These are phyloP conservation scores for Senna tora DNA, from an alignment of 306 rosid genomes.

Conservation along the genomic window DNA sequence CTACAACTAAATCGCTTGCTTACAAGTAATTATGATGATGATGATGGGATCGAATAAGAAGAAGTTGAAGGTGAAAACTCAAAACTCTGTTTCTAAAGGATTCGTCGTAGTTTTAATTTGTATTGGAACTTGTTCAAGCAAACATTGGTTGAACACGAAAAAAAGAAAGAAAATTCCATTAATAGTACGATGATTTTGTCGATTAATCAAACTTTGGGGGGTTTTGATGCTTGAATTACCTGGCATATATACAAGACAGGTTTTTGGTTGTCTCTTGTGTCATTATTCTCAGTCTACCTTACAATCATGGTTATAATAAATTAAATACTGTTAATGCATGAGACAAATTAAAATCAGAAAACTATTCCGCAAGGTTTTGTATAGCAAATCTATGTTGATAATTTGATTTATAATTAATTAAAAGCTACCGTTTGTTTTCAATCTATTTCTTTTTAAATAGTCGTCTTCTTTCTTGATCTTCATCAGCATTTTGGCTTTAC, in stretches of 20 bases:
- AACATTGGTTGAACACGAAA: background rate
- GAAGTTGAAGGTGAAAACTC: no score
- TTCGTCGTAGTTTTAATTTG: background rate
- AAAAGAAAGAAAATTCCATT: no score
- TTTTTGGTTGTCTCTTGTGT: background rate
- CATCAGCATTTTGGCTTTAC: background rate
- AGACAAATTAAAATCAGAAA: background rate
- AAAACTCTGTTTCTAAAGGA: background rate
- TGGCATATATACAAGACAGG: background rate
- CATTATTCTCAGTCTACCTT: conserved; percentile 3
- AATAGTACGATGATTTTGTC: background rate
- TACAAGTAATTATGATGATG: conserved; percentile 41
- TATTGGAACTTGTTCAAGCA: background rate
- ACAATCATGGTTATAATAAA: background rate
- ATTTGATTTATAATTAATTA: conserved; percentile 7
- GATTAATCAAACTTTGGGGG: background rate
- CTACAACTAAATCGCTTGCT: conserved; percentile 42
- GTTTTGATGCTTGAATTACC: background rate
- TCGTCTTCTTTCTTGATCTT: background rate
- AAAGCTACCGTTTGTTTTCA: conserved; percentile 1
- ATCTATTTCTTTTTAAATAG: background rate
- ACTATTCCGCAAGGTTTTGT: background rate
- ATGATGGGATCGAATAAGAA: no score
- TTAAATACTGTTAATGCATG: background rate
- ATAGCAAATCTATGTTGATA: background rate